Conservation (phyloP, 2,329 filamentous ascomycete species). For the Colletotrichum salicis region DNA sequence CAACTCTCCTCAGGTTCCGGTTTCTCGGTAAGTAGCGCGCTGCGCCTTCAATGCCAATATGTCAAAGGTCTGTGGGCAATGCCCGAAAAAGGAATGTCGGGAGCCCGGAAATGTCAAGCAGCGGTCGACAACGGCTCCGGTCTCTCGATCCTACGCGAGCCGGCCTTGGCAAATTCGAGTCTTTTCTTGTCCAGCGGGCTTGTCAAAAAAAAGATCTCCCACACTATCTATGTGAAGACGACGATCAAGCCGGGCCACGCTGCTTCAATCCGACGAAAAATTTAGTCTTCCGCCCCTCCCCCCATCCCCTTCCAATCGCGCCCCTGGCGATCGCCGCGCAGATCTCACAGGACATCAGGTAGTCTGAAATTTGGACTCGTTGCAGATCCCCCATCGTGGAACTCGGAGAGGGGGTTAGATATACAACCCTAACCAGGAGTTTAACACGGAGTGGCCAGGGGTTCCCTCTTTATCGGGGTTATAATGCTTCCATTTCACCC, state of each 20-base stretch:
- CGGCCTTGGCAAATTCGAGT: neutral
- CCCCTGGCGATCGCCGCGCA: constrained; percentile 25
- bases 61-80: neutral
- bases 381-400: constrained; percentile 19
- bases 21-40: neutral
- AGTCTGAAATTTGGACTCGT: constrained; percentile 25
- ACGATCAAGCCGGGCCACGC: constrained; percentile 13
- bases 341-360: constrained; percentile 31
- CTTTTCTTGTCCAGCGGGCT: neutral
- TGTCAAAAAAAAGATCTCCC: constrained; percentile 1
- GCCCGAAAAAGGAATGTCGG: neutral
- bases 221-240: neutral
- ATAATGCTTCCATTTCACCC: neutral
- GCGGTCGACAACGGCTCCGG: neutral
- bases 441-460: neutral
- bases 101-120: neutral
- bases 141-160: neutral
- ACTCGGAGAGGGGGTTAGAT: neutral
- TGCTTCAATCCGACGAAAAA: constrained; percentile 14
- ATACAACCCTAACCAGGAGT: neutral
- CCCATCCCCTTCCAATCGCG: too few relatives aligned
- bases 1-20: neutral
- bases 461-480: neutral
- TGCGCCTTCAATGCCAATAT: neutral
- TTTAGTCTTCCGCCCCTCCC: neutral